Percentiles rank a stretch among this genome's conserved stretches.
These are phyloP conservation scores for Tilletia walkeri DNA, from an alignment of 1,284 basidiomycete genomes.

Conservation along the genomic window DNA sequence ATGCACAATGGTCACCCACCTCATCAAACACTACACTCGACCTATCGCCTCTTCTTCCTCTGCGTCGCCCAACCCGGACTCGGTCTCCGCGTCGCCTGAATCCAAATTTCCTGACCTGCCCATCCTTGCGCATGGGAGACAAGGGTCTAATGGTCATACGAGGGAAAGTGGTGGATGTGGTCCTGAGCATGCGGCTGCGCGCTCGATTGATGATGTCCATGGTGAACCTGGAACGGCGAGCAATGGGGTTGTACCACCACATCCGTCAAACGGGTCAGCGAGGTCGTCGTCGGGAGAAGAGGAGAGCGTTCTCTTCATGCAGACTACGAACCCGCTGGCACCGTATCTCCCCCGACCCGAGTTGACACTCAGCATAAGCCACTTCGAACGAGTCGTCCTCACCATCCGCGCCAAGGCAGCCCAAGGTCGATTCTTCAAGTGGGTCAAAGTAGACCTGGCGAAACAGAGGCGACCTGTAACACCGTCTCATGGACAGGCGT, in stretches of 20 bases:
- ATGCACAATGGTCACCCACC: constrained; percentile 48
- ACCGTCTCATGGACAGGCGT: neutral
- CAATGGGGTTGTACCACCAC: neutral
- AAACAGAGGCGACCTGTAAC: neutral
- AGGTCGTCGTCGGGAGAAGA: neutral
- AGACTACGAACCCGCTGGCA: constrained; percentile 48
- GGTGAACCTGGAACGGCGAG: neutral
- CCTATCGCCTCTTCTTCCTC: neutral
- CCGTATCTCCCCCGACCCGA: constrained; percentile 26
- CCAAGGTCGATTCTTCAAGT: constrained; percentile 27
- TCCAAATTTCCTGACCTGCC: neutral
- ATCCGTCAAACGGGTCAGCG: neutral
- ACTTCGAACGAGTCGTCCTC: constrained; percentile 44
- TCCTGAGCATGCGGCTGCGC: neutral
- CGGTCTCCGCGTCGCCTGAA: neutral
- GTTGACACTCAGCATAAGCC: constrained; percentile 27
- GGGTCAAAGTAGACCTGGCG: neutral
- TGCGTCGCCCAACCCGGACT: neutral
- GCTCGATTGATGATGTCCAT: too few species aligned
- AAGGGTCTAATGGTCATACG: neutral
- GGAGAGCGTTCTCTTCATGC: constrained; percentile 29
- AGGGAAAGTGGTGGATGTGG: neutral
- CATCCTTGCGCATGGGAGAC: neutral
- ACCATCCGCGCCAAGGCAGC: constrained; percentile 19
- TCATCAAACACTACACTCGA: constrained; percentile 24